phyloP scores from a whole-genome alignment of 176 grass and related monocot species.

The Tillandsia fasciculata region DNA sequence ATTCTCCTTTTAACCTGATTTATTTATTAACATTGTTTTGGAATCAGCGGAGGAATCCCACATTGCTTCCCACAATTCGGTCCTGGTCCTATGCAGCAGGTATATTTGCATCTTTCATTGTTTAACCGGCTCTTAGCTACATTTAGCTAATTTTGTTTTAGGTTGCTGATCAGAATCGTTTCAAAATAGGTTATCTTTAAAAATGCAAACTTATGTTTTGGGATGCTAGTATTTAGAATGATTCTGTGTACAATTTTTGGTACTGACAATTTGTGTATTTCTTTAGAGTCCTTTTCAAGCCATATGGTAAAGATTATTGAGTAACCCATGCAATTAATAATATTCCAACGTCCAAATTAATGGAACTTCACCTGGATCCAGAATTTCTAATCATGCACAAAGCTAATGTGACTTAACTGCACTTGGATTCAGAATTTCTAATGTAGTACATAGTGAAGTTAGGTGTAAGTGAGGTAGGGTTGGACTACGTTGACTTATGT shows the following conservation, averaged over 20 bases:
- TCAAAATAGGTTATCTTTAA: neutral
- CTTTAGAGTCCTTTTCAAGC: no score
- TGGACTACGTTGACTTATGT: neutral
- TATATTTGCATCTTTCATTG: slow-evolving; percentile 15
- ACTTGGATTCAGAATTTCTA: no score
- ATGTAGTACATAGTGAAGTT: no score
- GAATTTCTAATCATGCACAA: no score
- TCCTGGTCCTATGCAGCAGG: slow-evolving; percentile 85
- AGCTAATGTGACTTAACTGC: no score
- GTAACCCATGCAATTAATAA: no score
- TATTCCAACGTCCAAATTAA: no score
- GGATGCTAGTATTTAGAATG: neutral
- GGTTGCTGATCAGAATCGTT: neutral
- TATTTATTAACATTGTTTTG: slow-evolving; percentile 12
- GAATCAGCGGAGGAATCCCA: slow-evolving; percentile 87
- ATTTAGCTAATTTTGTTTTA: neutral
- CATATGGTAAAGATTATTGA: no score
- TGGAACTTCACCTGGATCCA: no score
- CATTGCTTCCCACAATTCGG: slow-evolving; percentile 99
- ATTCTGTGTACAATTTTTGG: no score
- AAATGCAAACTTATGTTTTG: neutral
- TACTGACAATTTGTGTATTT: no score
- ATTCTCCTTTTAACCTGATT: neutral
- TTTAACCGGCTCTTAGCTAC: neutral
- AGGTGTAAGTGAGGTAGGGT: no score